Evolutionary conservation across 108 stramenopile species (phyloP), one percentile per base, ranked within the genome.

Genomic region (Cylindrotheca fusiformis): DNA sequence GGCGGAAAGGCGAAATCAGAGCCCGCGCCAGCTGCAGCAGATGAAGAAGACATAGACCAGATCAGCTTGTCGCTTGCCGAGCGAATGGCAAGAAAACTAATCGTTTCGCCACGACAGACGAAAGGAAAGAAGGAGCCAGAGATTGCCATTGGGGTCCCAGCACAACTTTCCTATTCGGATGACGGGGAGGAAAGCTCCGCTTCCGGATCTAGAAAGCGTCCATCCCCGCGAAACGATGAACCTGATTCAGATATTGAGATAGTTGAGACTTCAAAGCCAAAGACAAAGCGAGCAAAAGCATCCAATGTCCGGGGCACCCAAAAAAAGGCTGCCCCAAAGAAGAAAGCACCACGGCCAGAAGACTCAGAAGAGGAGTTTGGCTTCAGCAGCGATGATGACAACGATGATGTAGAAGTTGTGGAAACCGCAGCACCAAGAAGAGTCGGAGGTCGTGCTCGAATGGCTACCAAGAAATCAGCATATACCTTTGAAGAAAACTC

Each of bases 61-160:
- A 66, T 68, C 20, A 74, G 63, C 26, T 32, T 68, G 47, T 75
- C 74, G 10, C 32, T 75, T 17, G 45, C 67, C 20, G 67, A 75
- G 21, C 59, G 74, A n/a, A 56, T 75, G 61, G 50, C 30, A 19
- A 68, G 59, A 23, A 68, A 68, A 29, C 28, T 62, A 4, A 52
- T 63, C 0, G 33, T 75, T 21, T 75, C 74, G 21, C 67, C 74
- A 20, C 49, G 65, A 1, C 45, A 56, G 52, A 3, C 52, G n/a
- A 45, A 29, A 19, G 52, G 22, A 8, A 1, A 27, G 23, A 20
- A 29, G 48, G 24, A 12, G 25, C 4, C 47, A 22, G 30, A 14
- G 17, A 4, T 24, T 5, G 30, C 21, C 19, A 48, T 31, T 20
- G 4, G 21, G 12, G 24, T 49, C 24, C 17, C 48, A 3, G 36